These are phyloP conservation scores for Phytophthora parvispora DNA, from an alignment of 352 stramenopile species.

Conservation along the genomic window DNA sequence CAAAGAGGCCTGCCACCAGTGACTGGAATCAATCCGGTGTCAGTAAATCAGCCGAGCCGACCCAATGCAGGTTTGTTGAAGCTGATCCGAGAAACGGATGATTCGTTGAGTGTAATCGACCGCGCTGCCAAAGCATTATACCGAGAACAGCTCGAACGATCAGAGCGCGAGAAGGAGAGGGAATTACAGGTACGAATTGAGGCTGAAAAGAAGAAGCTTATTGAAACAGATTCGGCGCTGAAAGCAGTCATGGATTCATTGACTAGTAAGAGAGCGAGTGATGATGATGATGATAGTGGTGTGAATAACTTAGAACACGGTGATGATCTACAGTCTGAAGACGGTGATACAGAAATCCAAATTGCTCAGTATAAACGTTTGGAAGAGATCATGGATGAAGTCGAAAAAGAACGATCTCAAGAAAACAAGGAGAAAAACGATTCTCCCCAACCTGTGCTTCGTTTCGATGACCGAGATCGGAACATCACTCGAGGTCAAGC, in stretches of 20 bases:
- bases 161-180: constrained; percentile 23
- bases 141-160: constrained; percentile 46
- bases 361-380: constrained; percentile 31
- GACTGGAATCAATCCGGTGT: background rate
- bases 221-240: constrained; percentile 33
- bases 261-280: constrained; percentile 7
- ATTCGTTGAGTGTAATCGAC: constrained; percentile 82
- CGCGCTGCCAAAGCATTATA: constrained; percentile 59
- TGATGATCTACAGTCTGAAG: background rate
- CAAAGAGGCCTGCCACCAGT: background rate
- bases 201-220: constrained; percentile 25
- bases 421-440: constrained; percentile 6
- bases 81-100: constrained; percentile 67
- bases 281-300: background rate
- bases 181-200: constrained; percentile 26
- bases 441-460: background rate
- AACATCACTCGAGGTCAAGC: background rate
- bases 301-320: constrained; percentile 1
- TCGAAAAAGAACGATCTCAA: constrained; percentile 37
- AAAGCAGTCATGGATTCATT: constrained; percentile 43
- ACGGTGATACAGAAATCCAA: constrained; percentile 4
- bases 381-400: constrained; percentile 63
- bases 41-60: background rate
- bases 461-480: background rate
- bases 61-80: constrained; percentile 41